Conservation (phyloP, 257 asterid genomes). For the Solanum pimpinellifolium region DNA sequence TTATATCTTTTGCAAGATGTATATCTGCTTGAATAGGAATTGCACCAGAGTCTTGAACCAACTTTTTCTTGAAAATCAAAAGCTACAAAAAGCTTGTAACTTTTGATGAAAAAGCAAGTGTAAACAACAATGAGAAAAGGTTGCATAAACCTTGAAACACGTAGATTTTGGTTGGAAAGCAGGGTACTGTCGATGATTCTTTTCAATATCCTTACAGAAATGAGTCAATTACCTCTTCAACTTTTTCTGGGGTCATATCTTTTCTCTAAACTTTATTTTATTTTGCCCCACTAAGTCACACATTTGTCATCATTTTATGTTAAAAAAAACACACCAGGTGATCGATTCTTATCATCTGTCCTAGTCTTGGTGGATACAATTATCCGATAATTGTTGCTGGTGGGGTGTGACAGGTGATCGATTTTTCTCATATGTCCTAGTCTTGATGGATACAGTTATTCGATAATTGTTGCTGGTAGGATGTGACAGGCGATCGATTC, state of each 20-base stretch:
- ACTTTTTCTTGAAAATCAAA: constrained; percentile 18
- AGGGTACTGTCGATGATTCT: constrained; percentile 2
- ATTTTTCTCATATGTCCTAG: background rate
- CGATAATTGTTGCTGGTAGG: background rate
- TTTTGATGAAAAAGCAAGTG: constrained; percentile 19
- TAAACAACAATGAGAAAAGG: constrained; percentile 26
- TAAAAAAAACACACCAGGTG: background rate
- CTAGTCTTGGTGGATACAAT: background rate
- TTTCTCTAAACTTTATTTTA: constrained; percentile 1
- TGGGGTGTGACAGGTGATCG: background rate
- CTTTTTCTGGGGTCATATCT: background rate
- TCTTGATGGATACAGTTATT: background rate
- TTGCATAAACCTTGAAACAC: constrained; percentile 34
- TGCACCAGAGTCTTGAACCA: constrained; percentile 24
- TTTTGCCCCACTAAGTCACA: background rate
- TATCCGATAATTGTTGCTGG: background rate
- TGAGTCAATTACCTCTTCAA: constrained; percentile 11
- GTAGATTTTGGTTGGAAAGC: constrained; percentile 78
- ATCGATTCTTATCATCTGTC: background rate
- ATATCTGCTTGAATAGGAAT: constrained; percentile 33
- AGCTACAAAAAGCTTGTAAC: constrained; percentile 28
- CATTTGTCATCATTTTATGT: background rate
- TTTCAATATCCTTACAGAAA: constrained; percentile 2
- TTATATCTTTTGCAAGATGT: constrained; percentile 2
- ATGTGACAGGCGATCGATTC: background rate